Conservation (phyloP, 352 stramenopile genomes). For the Globisporangium emineosum region DNA sequence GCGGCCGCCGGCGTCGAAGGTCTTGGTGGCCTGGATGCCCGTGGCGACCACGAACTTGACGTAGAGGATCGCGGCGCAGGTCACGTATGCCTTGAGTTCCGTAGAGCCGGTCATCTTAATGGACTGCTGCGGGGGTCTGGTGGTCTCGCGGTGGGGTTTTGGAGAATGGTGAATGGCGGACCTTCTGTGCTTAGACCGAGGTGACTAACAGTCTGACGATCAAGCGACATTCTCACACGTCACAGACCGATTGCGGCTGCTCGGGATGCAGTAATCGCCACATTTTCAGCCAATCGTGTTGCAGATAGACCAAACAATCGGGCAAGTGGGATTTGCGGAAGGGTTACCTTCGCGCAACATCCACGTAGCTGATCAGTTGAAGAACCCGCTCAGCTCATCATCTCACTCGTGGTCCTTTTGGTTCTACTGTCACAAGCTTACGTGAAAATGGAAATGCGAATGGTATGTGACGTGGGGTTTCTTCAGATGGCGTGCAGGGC, state of each 20-base stretch:
- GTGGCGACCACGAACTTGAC: conserved; percentile 61
- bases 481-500: neutral
- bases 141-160: conserved; percentile 5
- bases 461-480: neutral
- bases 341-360: conserved; percentile 8
- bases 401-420: too few species aligned
- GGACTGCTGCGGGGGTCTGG: too few species aligned
- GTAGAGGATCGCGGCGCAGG: conserved; percentile 52
- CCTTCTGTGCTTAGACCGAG: neutral
- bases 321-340: neutral
- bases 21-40: conserved; percentile 46
- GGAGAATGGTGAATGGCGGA: conserved; percentile 1
- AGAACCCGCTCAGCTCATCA: too few species aligned
- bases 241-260: conserved; percentile 2
- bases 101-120: conserved; percentile 25
- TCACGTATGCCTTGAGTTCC: conserved; percentile 52
- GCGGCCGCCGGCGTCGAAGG: conserved; percentile 40
- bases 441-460: neutral
- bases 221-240: conserved; percentile 13
- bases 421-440: too few species aligned
- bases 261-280: conserved; percentile 1
- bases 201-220: neutral
- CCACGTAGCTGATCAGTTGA: too few species aligned
- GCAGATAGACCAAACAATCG: conserved; percentile 5
- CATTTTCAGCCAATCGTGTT: conserved; percentile 25